Evolutionary conservation across 2,329 filamentous ascomycete species (phyloP).

Genomic region (Periconia sp.): DNA sequence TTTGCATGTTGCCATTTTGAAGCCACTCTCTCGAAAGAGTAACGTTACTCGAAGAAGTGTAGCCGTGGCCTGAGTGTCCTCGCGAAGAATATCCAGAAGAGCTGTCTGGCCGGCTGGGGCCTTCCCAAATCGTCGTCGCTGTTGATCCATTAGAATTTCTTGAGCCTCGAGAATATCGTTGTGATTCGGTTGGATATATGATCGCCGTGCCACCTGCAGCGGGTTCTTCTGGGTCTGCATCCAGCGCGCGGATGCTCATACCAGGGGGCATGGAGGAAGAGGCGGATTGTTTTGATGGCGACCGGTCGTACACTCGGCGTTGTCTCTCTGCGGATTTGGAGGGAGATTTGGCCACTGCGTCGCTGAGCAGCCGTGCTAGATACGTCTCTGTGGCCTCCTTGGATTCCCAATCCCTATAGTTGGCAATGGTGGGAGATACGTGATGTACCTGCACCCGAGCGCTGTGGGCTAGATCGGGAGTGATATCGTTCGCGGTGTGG

Average conservation of each 20-base stretch:
- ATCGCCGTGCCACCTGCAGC: constrained; percentile 39
- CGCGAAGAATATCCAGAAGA: constrained; percentile 32
- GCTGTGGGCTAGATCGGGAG: constrained; percentile 43
- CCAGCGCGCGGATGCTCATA: constrained; percentile 18
- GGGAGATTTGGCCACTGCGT: constrained; percentile 22
- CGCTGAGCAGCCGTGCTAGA: constrained; percentile 50
- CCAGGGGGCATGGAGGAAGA: constrained; percentile 15
- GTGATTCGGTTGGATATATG: constrained; percentile 38
- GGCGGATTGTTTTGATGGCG: constrained; percentile 11
- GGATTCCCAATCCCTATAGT: constrained; percentile 56
- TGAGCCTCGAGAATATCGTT: constrained; percentile 38
- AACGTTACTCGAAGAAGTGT: constrained; percentile 36
- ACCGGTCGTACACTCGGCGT: not conserved
- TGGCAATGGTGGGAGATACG: constrained; percentile 56
- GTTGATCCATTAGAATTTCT: constrained; percentile 24
- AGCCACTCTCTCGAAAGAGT: constrained; percentile 6
- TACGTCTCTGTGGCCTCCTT: constrained; percentile 59
- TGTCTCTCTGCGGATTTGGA: not conserved
- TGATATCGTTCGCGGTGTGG: constrained; percentile 40
- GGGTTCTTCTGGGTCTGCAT: constrained; percentile 25
- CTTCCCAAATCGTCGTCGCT: constrained; percentile 36
- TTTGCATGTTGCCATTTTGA: not conserved
- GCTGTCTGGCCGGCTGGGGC: constrained; percentile 35
- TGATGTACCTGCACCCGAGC: constrained; percentile 47
- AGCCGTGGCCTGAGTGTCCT: constrained; percentile 10